phyloP scores from a whole-genome alignment of 768 basidiomycete species.

The Gelatoporia subvermispora region DNA sequence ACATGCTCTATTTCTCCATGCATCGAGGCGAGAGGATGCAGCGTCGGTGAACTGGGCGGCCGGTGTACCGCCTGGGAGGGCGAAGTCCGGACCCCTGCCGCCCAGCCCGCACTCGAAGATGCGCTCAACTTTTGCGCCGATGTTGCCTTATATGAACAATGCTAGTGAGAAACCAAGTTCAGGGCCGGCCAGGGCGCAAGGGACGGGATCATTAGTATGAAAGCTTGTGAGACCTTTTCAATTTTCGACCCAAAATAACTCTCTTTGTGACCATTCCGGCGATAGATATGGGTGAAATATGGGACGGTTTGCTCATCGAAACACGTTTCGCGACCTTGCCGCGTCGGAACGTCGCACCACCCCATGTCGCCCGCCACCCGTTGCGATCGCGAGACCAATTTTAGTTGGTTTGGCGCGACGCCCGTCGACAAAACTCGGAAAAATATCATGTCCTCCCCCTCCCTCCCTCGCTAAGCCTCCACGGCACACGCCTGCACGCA shows the following conservation, averaged over 20 bases:
- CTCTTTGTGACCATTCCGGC: slow-evolving; percentile 9
- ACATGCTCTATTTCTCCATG: too few species aligned
- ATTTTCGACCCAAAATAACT: neutral
- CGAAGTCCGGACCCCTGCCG: too few species aligned
- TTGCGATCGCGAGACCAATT: slow-evolving; percentile 51
- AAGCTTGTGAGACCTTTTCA: slow-evolving; percentile 1
- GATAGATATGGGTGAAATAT: slow-evolving; percentile 32
- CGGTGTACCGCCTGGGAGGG: too few species aligned
- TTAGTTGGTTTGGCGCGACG: slow-evolving; percentile 36
- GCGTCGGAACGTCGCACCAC: slow-evolving; percentile 46
- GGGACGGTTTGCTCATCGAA: slow-evolving; percentile 47
- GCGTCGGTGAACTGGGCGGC: too few species aligned
- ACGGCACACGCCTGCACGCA: slow-evolving; percentile 5
- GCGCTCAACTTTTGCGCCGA: too few species aligned
- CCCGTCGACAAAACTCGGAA: slow-evolving; percentile 38
- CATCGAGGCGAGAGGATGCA: too few species aligned
- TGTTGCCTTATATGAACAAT: too few species aligned
- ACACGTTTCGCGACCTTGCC: slow-evolving; percentile 74
- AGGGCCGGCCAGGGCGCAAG: slow-evolving; percentile 2
- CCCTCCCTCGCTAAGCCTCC: slow-evolving; percentile 12
- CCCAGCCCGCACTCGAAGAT: too few species aligned
- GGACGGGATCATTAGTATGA: neutral
- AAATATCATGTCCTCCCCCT: slow-evolving; percentile 26
- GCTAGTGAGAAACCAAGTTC: neutral
- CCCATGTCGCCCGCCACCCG: slow-evolving; percentile 46